These are phyloP conservation scores for Ascomycota sp. DNA, from an alignment of 2,329 filamentous ascomycete species.

Conservation along the genomic window DNA sequence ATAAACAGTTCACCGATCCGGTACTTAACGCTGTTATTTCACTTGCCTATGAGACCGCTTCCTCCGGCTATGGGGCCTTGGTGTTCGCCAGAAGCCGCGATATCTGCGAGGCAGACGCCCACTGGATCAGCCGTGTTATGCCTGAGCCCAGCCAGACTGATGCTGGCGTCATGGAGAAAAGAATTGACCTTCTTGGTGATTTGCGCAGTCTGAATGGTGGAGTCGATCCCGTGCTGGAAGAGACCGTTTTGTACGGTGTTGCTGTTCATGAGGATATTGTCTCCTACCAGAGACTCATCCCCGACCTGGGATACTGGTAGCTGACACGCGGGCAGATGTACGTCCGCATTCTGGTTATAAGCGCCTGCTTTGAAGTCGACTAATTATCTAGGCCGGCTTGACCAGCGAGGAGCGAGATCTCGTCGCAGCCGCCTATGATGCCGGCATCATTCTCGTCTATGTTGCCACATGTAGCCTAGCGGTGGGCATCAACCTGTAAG, in stretches of 20 bases:
- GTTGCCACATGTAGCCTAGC: constrained; percentile 63
- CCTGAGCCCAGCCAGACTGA: constrained; percentile 27
- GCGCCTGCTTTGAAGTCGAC: constrained; percentile 1
- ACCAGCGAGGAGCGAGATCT: constrained; percentile 58
- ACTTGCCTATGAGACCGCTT: constrained; percentile 46
- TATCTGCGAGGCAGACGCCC: constrained; percentile 47
- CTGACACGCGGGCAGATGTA: constrained; percentile 14
- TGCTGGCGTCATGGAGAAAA: constrained; percentile 28
- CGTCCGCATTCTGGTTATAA: constrained; percentile 2
- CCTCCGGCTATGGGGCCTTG: constrained; percentile 48
- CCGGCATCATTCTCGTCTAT: constrained; percentile 45
- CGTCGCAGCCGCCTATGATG: constrained; percentile 50
- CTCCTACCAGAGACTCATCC: neutral
- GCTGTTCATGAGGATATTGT: constrained; percentile 48
- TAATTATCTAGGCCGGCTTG: constrained; percentile 33
- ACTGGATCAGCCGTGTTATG: constrained; percentile 45
- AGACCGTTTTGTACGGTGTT: constrained; percentile 44
- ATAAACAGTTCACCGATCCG: constrained; percentile 42
- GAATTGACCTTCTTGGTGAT: constrained; percentile 44
- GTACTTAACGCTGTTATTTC: constrained; percentile 52
- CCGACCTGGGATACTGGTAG: neutral
- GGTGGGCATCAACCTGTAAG: constrained; percentile 56
- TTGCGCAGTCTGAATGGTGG: constrained; percentile 45
- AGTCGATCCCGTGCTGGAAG: constrained; percentile 42
- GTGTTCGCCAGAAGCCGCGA: constrained; percentile 54